These are phyloP conservation scores for Aeschynomene evenia DNA, from an alignment of 306 rosid genomes.

Conservation along the genomic window DNA sequence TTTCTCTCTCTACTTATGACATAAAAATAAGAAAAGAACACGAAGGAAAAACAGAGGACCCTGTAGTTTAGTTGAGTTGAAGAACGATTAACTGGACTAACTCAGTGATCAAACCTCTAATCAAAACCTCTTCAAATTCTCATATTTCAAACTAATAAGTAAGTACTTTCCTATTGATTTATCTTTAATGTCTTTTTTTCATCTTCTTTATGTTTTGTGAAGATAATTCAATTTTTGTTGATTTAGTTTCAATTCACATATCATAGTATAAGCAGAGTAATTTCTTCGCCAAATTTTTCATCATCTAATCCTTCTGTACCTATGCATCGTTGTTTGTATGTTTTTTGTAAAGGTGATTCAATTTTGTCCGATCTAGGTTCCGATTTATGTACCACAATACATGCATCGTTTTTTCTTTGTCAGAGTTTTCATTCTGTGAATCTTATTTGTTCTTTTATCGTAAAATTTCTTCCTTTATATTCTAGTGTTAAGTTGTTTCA, in stretches of 20 bases:
- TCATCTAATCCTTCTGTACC: background rate
- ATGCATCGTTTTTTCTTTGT: too few species aligned
- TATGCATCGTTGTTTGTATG: too few species aligned
- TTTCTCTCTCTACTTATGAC: too few species aligned
- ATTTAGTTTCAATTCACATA: background rate
- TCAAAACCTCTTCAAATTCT: background rate
- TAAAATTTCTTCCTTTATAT: background rate
- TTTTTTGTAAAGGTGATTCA: too few species aligned
- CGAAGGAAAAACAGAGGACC: background rate
- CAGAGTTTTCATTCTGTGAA: too few species aligned
- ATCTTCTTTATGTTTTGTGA: background rate
- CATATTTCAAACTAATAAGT: background rate
- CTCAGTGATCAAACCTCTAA: background rate
- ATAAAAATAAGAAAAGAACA: background rate
- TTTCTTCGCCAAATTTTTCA: conserved; percentile 28
- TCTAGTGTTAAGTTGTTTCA: background rate
- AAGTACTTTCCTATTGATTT: background rate
- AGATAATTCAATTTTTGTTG: background rate
- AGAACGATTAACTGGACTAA: background rate
- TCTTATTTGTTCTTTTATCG: background rate
- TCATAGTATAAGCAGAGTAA: background rate
- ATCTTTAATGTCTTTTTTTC: background rate
- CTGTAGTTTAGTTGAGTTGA: background rate
- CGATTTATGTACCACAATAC: too few species aligned
- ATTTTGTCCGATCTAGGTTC: too few species aligned